Conservation (phyloP, 108 stramenopile genomes). For the Fragilariopsis cylindrus region DNA sequence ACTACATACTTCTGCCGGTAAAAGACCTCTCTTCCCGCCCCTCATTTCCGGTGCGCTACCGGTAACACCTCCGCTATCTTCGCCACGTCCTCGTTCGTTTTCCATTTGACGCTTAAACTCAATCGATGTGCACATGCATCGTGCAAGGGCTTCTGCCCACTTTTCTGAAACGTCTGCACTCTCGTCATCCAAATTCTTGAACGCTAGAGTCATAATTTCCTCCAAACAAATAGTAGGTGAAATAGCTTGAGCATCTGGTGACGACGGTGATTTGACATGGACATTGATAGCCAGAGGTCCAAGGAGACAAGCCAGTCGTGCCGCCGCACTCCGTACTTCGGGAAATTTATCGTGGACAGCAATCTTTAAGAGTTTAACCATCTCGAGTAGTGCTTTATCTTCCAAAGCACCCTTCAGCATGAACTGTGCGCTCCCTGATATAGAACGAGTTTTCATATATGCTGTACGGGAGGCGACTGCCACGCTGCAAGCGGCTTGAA, state of each 20-base stretch:
- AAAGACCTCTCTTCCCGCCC: slow-evolving; percentile 16
- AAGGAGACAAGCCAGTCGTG: slow-evolving; percentile 53
- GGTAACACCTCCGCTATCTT: slow-evolving; percentile 16
- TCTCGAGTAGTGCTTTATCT: slow-evolving; percentile 64
- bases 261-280: slow-evolving; percentile 34
- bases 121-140: slow-evolving; percentile 70
- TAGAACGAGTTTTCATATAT: slow-evolving; percentile 25
- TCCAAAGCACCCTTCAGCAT: slow-evolving; percentile 68
- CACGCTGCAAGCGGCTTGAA: slow-evolving; percentile 54
- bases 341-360: slow-evolving; percentile 71
- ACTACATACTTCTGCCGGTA: slow-evolving; percentile 31
- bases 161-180: slow-evolving; percentile 56
- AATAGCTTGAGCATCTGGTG: slow-evolving; percentile 30
- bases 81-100: slow-evolving; percentile 22
- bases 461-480: slow-evolving; percentile 64
- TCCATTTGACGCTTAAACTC: slow-evolving; percentile 46
- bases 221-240: slow-evolving; percentile 54
- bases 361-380: slow-evolving; percentile 64
- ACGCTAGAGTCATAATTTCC: slow-evolving; percentile 61
- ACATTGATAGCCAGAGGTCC: slow-evolving; percentile 67
- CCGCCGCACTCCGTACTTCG: slow-evolving; percentile 68
- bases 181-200: slow-evolving; percentile 83
- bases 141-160: slow-evolving; percentile 76
- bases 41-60: slow-evolving; percentile 5
- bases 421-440: slow-evolving; percentile 37